phyloP scores from a whole-genome alignment of 1,284 basidiomycete genomes.

The Ustilago trichophora region DNA sequence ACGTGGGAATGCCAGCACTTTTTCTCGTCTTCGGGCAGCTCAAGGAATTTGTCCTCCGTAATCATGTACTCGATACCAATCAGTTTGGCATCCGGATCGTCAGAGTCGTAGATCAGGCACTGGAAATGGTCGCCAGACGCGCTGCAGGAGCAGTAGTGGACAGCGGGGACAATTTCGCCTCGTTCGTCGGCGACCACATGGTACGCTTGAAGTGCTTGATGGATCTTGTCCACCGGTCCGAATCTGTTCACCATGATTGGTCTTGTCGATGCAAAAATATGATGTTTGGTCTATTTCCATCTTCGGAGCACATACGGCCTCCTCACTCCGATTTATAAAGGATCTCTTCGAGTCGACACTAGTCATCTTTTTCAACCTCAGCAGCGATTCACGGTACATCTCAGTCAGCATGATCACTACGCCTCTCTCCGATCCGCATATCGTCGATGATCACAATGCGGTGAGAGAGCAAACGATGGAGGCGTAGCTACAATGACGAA shows the following conservation, averaged over 20 bases:
- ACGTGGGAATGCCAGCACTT: slow-evolving; percentile 72
- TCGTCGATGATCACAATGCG: neutral
- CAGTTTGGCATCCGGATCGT: slow-evolving; percentile 69
- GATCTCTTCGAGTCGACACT: too few relatives aligned
- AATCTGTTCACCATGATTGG: slow-evolving; percentile 24
- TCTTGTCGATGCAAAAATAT: too few relatives aligned
- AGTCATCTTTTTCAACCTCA: too few relatives aligned
- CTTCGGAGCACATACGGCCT: too few relatives aligned
- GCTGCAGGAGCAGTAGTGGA: slow-evolving; percentile 46
- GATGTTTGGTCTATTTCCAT: too few relatives aligned
- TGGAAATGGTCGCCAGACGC: slow-evolving; percentile 21
- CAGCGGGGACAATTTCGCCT: slow-evolving; percentile 29
- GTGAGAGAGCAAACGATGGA: too few relatives aligned
- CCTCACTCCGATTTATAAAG: too few relatives aligned
- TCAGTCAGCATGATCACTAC: slow-evolving; percentile 1
- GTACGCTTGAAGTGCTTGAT: slow-evolving; percentile 47
- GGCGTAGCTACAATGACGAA: slow-evolving; percentile 1
- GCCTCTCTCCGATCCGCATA: too few relatives aligned
- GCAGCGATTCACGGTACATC: too few relatives aligned
- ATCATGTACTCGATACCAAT: slow-evolving; percentile 73
- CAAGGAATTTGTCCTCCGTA: slow-evolving; percentile 69
- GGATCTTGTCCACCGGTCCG: slow-evolving; percentile 33
- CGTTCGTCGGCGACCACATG: slow-evolving; percentile 45
- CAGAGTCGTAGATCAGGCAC: slow-evolving; percentile 70
- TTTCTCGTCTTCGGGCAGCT: slow-evolving; percentile 70